phyloP scores from a whole-genome alignment of 352 stramenopile genomes.

The Phytophthora constricta region DNA sequence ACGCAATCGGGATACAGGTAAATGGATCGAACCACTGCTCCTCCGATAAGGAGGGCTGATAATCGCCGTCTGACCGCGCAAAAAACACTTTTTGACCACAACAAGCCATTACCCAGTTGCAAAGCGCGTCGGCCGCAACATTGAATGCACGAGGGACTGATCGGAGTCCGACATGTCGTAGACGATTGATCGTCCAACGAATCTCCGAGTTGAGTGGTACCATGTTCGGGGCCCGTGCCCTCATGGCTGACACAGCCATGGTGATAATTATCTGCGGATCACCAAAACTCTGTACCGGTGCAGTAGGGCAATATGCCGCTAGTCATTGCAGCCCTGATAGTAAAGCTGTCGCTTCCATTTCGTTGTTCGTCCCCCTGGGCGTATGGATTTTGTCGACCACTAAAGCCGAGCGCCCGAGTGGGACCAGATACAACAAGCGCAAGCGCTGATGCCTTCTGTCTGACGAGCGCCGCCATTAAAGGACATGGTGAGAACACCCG shows the following conservation, averaged over 20 bases:
- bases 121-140: constrained; percentile 7
- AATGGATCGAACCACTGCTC: too few species aligned
- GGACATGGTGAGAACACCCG: background rate
- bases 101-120: constrained; percentile 32
- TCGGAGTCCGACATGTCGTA: constrained; percentile 1
- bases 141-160: background rate
- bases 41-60: background rate
- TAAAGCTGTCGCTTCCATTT: constrained; percentile 32
- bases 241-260: constrained; percentile 5
- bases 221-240: constrained; percentile 16
- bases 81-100: background rate
- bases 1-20: background rate
- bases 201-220: background rate
- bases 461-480: constrained; percentile 16
- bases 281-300: background rate
- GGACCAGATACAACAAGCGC: constrained; percentile 15
- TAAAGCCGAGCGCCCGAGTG: constrained; percentile 11
- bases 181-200: background rate
- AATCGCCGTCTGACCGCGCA: background rate
- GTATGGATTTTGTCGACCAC: background rate
- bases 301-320: background rate
- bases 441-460: background rate
- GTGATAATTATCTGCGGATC: constrained; percentile 27
- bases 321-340: constrained; percentile 1
- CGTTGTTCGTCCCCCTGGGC: constrained; percentile 27